These are phyloP conservation scores for Coniochaeta sp. DNA, from an alignment of 2,329 filamentous ascomycete species.

Conservation along the genomic window DNA sequence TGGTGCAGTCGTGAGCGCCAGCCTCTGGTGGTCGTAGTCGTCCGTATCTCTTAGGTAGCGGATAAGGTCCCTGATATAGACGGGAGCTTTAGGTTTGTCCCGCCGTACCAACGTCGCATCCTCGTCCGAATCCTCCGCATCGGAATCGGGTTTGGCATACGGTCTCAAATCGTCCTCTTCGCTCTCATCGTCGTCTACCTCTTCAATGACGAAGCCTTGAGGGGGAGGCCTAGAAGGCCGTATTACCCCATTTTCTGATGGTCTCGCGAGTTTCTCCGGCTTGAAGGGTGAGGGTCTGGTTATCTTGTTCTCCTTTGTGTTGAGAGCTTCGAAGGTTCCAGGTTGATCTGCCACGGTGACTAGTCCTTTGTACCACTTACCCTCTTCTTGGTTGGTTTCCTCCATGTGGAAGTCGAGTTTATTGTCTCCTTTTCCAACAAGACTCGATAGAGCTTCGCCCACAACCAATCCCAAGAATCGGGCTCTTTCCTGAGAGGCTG, in stretches of 20 bases:
- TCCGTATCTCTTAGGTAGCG: constrained; percentile 71
- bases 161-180: constrained; percentile 63
- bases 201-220: constrained; percentile 52
- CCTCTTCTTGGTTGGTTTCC: constrained; percentile 66
- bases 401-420: constrained; percentile 79
- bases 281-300: constrained; percentile 4
- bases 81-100: constrained; percentile 75
- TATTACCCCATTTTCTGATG: constrained; percentile 10
- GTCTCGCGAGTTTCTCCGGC: constrained; percentile 17
- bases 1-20: constrained; percentile 72
- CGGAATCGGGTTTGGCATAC: constrained; percentile 81
- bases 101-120: constrained; percentile 81
- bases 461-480: constrained; percentile 85
- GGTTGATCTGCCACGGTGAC: constrained; percentile 53
- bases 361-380: constrained; percentile 65
- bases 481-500: constrained; percentile 64
- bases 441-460: constrained; percentile 60
- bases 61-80: constrained; percentile 85
- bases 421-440: constrained; percentile 62
- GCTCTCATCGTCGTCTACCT: constrained; percentile 52
- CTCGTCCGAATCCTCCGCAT: constrained; percentile 86
- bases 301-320: constrained; percentile 8
- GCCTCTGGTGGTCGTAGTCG: constrained; percentile 73
- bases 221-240: constrained; percentile 21
- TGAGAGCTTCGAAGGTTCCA: constrained; percentile 48